A percentile compares a stretch with the other conserved stretches of the same genome.
Conservation (phyloP, 2,329 filamentous ascomycete species). For the Claviceps quebecensis region DNA sequence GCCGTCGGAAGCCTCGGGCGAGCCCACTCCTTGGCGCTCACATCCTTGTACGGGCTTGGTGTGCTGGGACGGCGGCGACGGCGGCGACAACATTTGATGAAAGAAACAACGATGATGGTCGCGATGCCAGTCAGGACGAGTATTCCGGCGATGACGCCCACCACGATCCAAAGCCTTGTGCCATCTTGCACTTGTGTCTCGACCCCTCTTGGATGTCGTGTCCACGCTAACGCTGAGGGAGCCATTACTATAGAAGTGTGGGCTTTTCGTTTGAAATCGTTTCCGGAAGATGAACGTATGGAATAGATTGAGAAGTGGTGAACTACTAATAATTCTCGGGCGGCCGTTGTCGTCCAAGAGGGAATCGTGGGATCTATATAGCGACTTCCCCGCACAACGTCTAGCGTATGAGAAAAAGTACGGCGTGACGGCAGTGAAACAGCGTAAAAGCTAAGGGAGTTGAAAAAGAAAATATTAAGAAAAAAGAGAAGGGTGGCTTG, state of each 20-base stretch:
- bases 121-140: not conserved
- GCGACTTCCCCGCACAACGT: not conserved
- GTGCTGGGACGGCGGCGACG: not conserved
- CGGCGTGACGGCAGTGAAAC: no score
- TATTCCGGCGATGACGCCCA: not conserved
- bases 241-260: not conserved
- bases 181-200: not conserved
- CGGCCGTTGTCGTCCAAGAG: no score
- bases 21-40: constrained; percentile 1
- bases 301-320: no score
- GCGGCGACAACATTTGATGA: not conserved
- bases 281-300: no score
- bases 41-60: not conserved
- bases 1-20: not conserved
- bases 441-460: no score
- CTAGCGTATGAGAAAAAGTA: not conserved
- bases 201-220: not conserved
- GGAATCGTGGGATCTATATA: not conserved
- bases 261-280: no score
- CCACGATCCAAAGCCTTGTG: not conserved
- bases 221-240: not conserved
- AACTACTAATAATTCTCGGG: no score
- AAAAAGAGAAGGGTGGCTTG: not conserved
- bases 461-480: not conserved
- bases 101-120: not conserved